These are phyloP conservation scores for Salvia splendens DNA, from an alignment of 257 asterid genomes.

Conservation along the genomic window DNA sequence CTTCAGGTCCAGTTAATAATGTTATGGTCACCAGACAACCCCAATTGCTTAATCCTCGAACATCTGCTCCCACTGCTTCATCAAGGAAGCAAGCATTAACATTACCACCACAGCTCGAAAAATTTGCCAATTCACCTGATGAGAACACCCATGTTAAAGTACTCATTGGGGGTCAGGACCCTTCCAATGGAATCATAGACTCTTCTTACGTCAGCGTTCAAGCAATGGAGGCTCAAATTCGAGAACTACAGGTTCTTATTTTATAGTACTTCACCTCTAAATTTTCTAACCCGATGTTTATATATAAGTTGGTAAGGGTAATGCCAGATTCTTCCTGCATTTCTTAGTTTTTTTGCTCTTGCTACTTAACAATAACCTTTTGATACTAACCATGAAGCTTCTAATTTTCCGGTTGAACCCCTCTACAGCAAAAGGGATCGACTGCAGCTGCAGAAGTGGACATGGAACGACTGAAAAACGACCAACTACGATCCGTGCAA, in stretches of 20 bases:
- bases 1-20: conserved; percentile 77
- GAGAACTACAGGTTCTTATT: conserved; percentile 71
- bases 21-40: conserved; percentile 63
- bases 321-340: background rate
- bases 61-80: conserved; percentile 43
- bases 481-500: conserved; percentile 54
- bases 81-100: conserved; percentile 44
- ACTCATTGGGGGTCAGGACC: conserved; percentile 41
- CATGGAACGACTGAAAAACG: conserved; percentile 61
- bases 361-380: background rate
- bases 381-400: conserved; percentile 1
- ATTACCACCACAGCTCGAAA: conserved; percentile 72
- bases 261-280: background rate
- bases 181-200: conserved; percentile 42
- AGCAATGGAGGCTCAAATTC: conserved; percentile 71
- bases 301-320: background rate
- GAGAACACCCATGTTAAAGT: conserved; percentile 50
- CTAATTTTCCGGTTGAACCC: conserved; percentile 16
- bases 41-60: conserved; percentile 41
- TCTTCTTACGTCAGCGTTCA: conserved; percentile 52
- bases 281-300: background rate
- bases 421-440: conserved; percentile 68
- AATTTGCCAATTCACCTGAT: conserved; percentile 51
- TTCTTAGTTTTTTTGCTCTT: background rate
- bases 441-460: conserved; percentile 78